Conservation (phyloP, 2,329 filamentous ascomycete genomes). For the Exserohilum rostratum region DNA sequence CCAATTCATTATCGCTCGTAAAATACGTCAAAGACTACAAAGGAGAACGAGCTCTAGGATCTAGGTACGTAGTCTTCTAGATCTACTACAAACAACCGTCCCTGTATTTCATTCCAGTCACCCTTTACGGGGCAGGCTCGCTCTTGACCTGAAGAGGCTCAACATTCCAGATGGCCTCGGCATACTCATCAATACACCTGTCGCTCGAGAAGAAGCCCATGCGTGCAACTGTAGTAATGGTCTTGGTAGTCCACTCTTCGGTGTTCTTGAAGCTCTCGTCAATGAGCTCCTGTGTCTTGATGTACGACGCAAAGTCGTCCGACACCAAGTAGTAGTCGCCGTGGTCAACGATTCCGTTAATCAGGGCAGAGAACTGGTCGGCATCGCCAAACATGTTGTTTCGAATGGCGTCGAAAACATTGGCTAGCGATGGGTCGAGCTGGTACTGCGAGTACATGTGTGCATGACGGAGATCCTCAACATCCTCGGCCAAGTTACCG, state of each 20-base stretch:
- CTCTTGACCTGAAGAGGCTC: constrained; percentile 70
- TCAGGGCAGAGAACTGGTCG: constrained; percentile 78
- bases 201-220: constrained; percentile 99
- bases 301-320: constrained; percentile 95
- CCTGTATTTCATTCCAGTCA: background rate
- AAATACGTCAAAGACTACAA: background rate
- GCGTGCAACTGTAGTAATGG: constrained; percentile 82
- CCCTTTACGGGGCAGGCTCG: constrained; percentile 25
- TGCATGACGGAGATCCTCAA: constrained; percentile 90
- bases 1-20: background rate
- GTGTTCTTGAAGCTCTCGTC: constrained; percentile 92
- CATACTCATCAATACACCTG: constrained; percentile 95
- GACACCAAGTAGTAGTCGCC: constrained; percentile 98
- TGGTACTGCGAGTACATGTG: constrained; percentile 83
- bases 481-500: constrained; percentile 92
- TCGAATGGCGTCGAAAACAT: constrained; percentile 85
- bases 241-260: constrained; percentile 90
- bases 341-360: constrained; percentile 85
- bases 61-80: constrained; percentile 3
- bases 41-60: constrained; percentile 2
- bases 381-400: constrained; percentile 80
- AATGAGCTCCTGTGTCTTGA: constrained; percentile 87
- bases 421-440: constrained; percentile 75
- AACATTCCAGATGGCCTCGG: constrained; percentile 95
- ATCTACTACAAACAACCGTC: background rate